Conservation (phyloP, 192 early-diverging fungal species). For the Umbelopsis ramanniana region DNA sequence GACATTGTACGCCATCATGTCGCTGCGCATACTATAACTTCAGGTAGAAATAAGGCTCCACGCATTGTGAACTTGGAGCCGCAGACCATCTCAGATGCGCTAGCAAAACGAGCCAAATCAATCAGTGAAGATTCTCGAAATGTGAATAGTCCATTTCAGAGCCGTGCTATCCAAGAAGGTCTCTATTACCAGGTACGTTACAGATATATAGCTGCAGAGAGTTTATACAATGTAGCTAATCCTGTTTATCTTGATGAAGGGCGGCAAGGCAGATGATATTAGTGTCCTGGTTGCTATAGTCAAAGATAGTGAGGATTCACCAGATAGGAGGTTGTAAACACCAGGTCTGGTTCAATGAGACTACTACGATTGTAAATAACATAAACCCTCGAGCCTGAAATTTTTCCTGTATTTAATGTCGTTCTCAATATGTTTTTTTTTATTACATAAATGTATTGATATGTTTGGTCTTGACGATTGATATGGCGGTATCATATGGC, state of each 20-base stretch:
- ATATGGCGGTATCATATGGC: too few species aligned
- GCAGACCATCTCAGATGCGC: conserved; percentile 74
- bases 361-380: neutral
- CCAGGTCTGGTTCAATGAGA: neutral
- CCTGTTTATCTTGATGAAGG: conserved; percentile 72
- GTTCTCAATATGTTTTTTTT: neutral
- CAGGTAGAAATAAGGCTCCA: conserved; percentile 28
- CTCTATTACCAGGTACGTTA: conserved; percentile 46
- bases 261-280: conserved; percentile 94
- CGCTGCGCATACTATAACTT: conserved; percentile 9
- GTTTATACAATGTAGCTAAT: neutral
- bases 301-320: conserved; percentile 74
- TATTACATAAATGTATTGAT: neutral
- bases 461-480: too few species aligned
- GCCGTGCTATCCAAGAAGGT: conserved; percentile 92
- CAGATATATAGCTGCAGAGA: neutral
- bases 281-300: conserved; percentile 89
- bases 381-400: neutral
- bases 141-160: conserved; percentile 87
- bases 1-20: conserved; percentile 73
- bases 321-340: conserved; percentile 57
- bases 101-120: conserved; percentile 75
- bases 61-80: conserved; percentile 60
- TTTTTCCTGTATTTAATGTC: conserved; percentile 5
- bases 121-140: conserved; percentile 82